Evolutionary conservation across 768 basidiomycete genomes (phyloP).

Genomic region (Boletus rufocinnamomeus): DNA sequence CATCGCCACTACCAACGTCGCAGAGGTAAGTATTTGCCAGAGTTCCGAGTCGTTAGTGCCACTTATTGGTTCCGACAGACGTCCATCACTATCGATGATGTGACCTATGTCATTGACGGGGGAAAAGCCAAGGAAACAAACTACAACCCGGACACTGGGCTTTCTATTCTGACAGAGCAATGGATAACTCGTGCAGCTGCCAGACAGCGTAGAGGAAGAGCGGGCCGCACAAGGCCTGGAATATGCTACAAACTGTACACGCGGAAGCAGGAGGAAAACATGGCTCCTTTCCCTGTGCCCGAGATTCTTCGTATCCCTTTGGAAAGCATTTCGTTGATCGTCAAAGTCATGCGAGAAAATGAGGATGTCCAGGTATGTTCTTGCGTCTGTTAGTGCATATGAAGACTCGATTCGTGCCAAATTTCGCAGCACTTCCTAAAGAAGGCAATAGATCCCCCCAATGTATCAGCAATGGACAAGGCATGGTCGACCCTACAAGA

Average conservation of each 20-base stretch:
- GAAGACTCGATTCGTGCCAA: neutral
- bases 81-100: constrained; percentile 88
- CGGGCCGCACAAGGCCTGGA: constrained; percentile 82
- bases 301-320: constrained; percentile 89
- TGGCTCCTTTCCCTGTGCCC: constrained; percentile 75
- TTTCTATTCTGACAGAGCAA: constrained; percentile 76
- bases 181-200: constrained; percentile 81
- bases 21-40: constrained; percentile 57
- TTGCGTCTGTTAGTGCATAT: constrained; percentile 7
- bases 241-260: constrained; percentile 90
- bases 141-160: constrained; percentile 64
- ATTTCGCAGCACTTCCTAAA: constrained; percentile 56
- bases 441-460: constrained; percentile 84
- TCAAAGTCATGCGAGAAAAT: constrained; percentile 76
- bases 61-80: constrained; percentile 49
- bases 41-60: neutral
- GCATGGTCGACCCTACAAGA: constrained; percentile 75
- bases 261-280: constrained; percentile 62
- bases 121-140: constrained; percentile 87
- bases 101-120: constrained; percentile 80
- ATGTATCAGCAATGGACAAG: constrained; percentile 68
- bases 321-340: constrained; percentile 77
- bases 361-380: constrained; percentile 73
- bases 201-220: constrained; percentile 83
- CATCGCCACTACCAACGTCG: constrained; percentile 89